Base-by-base conservation (phyloP, 208 protist genomes). In the Acanthamoeba triangularis region DNA sequence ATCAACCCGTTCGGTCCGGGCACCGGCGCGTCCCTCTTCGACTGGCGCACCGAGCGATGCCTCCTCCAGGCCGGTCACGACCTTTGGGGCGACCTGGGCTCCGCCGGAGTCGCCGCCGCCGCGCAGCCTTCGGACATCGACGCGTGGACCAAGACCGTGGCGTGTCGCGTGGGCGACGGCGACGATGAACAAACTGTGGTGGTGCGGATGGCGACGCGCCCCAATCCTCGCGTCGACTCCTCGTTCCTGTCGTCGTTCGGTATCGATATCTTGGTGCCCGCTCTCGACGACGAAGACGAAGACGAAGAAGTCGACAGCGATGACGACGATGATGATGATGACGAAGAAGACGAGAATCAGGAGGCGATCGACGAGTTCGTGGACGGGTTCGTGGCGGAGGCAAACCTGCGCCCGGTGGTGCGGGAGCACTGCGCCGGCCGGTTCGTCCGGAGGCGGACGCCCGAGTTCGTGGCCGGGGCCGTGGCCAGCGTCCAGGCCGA, bases 1-100 rank as follows among this genome's bases (percentile, higher is more conserved):
- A 88, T 95, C 52, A 95, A 95, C 49, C 92, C 92, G 14, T 95
- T 95, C n/a, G 92, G 92, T 6, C 92, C 92, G 3, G 92, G 28
- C 30, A 95, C 92, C 18, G 92, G 92, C 35, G 47, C 92, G 10
- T 59, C 76, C 28, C 92, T 95, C 18, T 95, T 95, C 18, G 37
- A 95, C 30, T 95, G 92, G 92, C 56, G 47, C n/a, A 67, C 28
- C 4, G 92, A 95, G 18, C 63, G 92, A 28, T 28, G n/a, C n/a
- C 61, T 95, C 13, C 30, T 95, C 28, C 63, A 80, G 49, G 92
- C 67, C 28, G 92, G 41, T 0, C 35, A 54, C 44, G 69, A 95
- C 82, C 65, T 85, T 28, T 95, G 82, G 82, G 82, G 82, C 49
- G 82, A 67, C 49, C 49, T 69, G 30, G 82, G 3, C 47, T 23